Percentiles rank a stretch among this genome's conserved stretches.
phyloP scores from a whole-genome alignment of 768 basidiomycete genomes.

The Auricularia heimuer region DNA sequence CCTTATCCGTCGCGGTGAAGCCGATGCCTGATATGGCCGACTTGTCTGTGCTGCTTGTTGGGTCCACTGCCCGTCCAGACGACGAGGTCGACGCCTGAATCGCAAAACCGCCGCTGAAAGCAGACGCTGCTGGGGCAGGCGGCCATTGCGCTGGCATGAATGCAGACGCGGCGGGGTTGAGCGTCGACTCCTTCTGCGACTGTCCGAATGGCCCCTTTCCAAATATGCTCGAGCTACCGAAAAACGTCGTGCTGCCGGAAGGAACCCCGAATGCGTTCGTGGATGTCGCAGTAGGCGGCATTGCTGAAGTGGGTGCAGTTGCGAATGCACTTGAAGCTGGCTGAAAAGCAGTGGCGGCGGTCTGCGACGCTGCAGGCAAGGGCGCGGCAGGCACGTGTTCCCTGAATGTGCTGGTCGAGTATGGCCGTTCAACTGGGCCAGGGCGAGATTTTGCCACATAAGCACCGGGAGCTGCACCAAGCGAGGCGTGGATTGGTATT shows the following conservation, averaged over 20 bases:
- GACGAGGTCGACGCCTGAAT: too few relatives aligned
- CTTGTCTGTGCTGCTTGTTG: too few relatives aligned
- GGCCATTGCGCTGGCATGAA: conserved; percentile 5
- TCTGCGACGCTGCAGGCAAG: conserved; percentile 10
- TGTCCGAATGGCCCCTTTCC: neutral
- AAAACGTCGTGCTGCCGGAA: too few relatives aligned
- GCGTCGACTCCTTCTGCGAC: neutral
- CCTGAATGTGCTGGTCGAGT: conserved; percentile 21
- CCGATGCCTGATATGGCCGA: neutral
- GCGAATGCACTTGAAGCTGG: neutral
- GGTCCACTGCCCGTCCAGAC: too few relatives aligned
- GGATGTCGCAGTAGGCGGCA: neutral
- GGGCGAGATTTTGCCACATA: conserved; percentile 15
- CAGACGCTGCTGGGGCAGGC: conserved; percentile 1
- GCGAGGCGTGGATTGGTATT: conserved; percentile 16
- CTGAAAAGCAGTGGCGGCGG: too few relatives aligned
- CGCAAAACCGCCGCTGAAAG: neutral
- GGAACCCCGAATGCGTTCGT: neutral
- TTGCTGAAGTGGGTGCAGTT: neutral
- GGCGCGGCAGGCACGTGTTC: conserved; percentile 14
- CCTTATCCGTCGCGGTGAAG: neutral
- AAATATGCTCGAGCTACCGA: neutral
- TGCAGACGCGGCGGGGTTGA: conserved; percentile 10
- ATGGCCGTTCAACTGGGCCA: conserved; percentile 18
- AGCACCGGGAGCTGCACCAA: conserved; percentile 10